A percentile compares a stretch with the other conserved stretches of the same genome.
phyloP scores from a whole-genome alignment of 2,329 filamentous ascomycete genomes.

The Cytospora paraplurivora region DNA sequence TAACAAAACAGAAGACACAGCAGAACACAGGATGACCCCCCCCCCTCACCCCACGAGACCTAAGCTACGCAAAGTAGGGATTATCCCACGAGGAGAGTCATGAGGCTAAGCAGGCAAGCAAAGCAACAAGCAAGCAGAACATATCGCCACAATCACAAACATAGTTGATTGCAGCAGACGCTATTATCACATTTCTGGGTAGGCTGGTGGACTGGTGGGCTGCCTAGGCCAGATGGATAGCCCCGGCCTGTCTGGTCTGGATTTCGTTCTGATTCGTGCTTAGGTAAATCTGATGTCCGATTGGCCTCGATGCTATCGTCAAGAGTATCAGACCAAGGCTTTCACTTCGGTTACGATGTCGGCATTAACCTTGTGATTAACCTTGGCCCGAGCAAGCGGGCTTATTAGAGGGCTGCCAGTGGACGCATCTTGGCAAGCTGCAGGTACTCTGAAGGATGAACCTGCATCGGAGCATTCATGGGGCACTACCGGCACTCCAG shows the following conservation, averaged over 20 bases:
- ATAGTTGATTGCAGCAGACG: not conserved
- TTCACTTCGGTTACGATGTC: not conserved
- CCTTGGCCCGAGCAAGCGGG: slow-evolving; percentile 9
- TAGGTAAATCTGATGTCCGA: slow-evolving; percentile 16
- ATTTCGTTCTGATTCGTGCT: slow-evolving; percentile 12
- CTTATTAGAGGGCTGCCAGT: not conserved
- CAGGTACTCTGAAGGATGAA: slow-evolving; percentile 20
- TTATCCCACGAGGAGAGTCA: slow-evolving; percentile 9
- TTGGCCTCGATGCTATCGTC: slow-evolving; percentile 7
- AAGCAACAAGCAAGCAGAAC: not conserved
- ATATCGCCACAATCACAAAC: not conserved
- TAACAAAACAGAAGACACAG: not conserved
- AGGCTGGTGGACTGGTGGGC: too few relatives aligned
- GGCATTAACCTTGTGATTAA: slow-evolving; percentile 24
- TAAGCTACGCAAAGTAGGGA: slow-evolving; percentile 3
- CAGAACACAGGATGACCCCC: not conserved
- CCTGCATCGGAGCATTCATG: slow-evolving; percentile 26
- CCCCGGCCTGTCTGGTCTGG: slow-evolving; percentile 10
- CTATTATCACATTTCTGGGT: too few relatives aligned
- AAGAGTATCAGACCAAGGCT: slow-evolving; percentile 6
- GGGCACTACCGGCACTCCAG: slow-evolving; percentile 2
- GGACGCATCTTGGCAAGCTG: slow-evolving; percentile 20
- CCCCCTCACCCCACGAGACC: too few relatives aligned
- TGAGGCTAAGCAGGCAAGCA: slow-evolving; percentile 4
- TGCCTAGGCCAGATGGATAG: not conserved